phyloP scores from a whole-genome alignment of 495 filamentous ascomycete genomes.

The Podospora tetraspora region DNA sequence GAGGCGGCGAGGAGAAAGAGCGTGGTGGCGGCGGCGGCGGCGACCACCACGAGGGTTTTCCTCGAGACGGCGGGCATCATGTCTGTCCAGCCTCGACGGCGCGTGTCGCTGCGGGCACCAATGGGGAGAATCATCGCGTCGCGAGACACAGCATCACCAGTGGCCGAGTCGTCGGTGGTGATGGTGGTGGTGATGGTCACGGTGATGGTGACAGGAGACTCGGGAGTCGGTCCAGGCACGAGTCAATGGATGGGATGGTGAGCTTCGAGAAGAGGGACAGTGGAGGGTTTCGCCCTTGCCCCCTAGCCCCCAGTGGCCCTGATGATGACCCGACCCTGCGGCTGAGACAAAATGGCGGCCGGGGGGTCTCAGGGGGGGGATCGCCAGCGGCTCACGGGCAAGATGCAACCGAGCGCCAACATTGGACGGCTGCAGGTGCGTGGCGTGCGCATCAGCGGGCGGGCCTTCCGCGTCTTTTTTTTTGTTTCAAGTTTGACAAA shows the following conservation, averaged over 20 bases:
- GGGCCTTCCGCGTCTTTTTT: too few species aligned
- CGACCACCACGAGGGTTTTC: slow-evolving; percentile 12
- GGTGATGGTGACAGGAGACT: too few species aligned
- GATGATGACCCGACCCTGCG: background rate
- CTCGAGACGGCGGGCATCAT: background rate
- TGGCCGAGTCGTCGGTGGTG: background rate
- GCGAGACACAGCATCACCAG: background rate
- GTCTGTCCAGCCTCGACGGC: background rate
- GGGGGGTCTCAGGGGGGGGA: background rate
- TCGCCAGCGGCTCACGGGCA: background rate
- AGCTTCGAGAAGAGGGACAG: background rate
- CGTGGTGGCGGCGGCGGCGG: slow-evolving; percentile 22
- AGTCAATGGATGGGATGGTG: background rate
- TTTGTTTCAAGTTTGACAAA: background rate
- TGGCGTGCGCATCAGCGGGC: too few species aligned
- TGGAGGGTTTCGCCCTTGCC: background rate
- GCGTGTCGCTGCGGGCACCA: background rate
- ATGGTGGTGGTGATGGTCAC: background rate
- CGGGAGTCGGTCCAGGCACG: background rate
- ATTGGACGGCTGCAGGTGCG: too few species aligned
- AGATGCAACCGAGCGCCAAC: background rate
- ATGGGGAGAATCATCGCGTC: background rate
- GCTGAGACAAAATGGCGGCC: background rate
- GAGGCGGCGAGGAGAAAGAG: slow-evolving; percentile 27
- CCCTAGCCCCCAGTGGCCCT: background rate